Base-by-base conservation (phyloP, 1,139 yeast genomes). In the Yamadazyma trypodendri region DNA sequence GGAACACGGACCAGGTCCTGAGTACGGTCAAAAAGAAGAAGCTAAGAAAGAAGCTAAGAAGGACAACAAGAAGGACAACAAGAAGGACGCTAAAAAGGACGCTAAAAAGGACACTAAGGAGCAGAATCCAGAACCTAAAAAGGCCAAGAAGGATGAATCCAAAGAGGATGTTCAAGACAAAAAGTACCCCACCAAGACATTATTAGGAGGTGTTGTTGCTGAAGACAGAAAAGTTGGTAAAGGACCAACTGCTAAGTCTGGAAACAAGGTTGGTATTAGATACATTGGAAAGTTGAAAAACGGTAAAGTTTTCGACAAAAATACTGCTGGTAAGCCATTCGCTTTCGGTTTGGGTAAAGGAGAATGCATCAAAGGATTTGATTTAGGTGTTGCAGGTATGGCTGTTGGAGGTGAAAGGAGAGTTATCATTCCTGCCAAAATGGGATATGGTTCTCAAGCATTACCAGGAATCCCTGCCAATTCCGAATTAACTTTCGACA, bases 371-470 rank as follows among this genome's bases (percentile, higher is more conserved):
- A 88, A 87, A 68, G 98, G 97, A 48, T 92, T 96, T 84, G 99
- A 92, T 63, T 77, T 90, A 56, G 98, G 98, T 75, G 95, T 92
- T 55, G 88, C 90, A 41, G 98, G 98, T 63, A 90, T 94, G 97
- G 81, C 95, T 45, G 95, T 88, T 60, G 96, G 96, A 55, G 98
- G 98, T 60, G 98, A 94, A 77, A 89, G 99, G 77, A 84, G 98
- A 74, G 89, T 94, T 49, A 77, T 88, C 47, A 87, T 94, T 52
- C 99, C 99, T 52, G 83, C 98, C 42, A 79, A 92, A 60, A 86
- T 87, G 82, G 98, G 96, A 41, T 92, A 92, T 68, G 98, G 98
- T 48, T 84, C 85, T 58, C 86, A 87, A 73, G 79, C 86, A 47
- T 75, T 92, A 51, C 97, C 98, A 55, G 98, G 97, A 48, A 87